Conservation (phyloP, 495 filamentous ascomycete genomes). For the Melanomma pulvis-pyrius region DNA sequence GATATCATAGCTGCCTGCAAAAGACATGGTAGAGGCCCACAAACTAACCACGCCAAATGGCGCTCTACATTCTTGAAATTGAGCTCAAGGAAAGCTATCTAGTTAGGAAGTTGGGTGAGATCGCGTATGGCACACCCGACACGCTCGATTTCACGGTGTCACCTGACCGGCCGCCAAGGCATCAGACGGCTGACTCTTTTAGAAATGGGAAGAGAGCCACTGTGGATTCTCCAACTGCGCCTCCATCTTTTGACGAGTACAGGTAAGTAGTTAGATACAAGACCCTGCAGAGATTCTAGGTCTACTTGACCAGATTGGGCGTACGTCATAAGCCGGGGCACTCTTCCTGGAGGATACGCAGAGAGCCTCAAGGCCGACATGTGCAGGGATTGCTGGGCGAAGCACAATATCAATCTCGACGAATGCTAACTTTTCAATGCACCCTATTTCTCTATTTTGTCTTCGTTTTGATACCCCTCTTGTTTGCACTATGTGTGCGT, state of each 20-base stretch:
- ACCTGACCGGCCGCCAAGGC: slow-evolving; percentile 7
- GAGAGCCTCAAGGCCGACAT: slow-evolving; percentile 27
- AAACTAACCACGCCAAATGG: not conserved
- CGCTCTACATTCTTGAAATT: not conserved
- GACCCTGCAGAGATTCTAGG: slow-evolving; percentile 32
- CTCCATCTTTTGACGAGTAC: not conserved
- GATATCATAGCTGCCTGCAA: slow-evolving; percentile 7
- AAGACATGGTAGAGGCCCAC: not conserved
- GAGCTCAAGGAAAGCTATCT: not conserved
- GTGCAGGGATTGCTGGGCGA: slow-evolving; percentile 32
- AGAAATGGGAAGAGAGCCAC: not conserved
- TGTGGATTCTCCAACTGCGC: not conserved
- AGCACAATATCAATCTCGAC: slow-evolving; percentile 4
- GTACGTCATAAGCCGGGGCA: slow-evolving; percentile 22
- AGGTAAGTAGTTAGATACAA: slow-evolving; percentile 9
- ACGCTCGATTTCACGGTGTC: slow-evolving; percentile 22
- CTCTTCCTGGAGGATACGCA: slow-evolving; percentile 31
- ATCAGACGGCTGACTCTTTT: not conserved
- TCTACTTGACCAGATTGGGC: slow-evolving; percentile 30
- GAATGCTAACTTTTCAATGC: too few species aligned
- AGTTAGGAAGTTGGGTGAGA: not conserved
- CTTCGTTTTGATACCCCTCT: not conserved
- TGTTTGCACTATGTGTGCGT: too few species aligned
- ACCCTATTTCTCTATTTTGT: too few species aligned
- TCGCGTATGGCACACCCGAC: slow-evolving; percentile 3